phyloP scores from a whole-genome alignment of 257 asterid genomes.

The Petunia axillaris region DNA sequence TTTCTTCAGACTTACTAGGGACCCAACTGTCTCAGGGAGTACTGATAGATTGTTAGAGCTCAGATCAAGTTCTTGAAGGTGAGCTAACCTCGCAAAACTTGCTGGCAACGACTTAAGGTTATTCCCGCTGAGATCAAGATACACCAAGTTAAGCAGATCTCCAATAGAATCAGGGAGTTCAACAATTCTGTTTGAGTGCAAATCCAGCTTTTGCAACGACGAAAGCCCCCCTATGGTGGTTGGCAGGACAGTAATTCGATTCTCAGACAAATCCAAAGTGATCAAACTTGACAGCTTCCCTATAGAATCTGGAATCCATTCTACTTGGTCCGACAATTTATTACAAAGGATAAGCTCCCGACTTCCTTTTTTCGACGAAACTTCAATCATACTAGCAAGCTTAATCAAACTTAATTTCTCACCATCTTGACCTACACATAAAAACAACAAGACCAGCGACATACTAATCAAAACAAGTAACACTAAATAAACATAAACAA shows the following conservation, averaged over 20 bases:
- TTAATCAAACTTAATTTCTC: constrained; percentile 77
- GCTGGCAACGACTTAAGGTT: constrained; percentile 66
- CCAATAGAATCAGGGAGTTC: constrained; percentile 76
- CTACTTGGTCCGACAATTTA: constrained; percentile 73
- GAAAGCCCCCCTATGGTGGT: constrained; percentile 67
- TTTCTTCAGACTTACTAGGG: constrained; percentile 63
- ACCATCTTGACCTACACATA: constrained; percentile 68
- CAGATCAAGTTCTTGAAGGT: constrained; percentile 74
- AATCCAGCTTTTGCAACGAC: constrained; percentile 63
- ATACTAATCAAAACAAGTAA: constrained; percentile 22
- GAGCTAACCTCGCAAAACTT: constrained; percentile 54
- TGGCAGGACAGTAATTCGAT: constrained; percentile 67
- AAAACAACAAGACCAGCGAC: constrained; percentile 30
- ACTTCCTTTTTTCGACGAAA: constrained; percentile 76
- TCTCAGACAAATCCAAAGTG: constrained; percentile 74
- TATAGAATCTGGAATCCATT: constrained; percentile 95
- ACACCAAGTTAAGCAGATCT: constrained; percentile 67
- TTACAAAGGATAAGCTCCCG: constrained; percentile 58
- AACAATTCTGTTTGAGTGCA: constrained; percentile 56
- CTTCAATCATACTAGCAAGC: constrained; percentile 81
- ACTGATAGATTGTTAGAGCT: constrained; percentile 70
- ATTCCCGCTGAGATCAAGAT: constrained; percentile 71
- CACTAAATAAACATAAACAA: constrained; percentile 8
- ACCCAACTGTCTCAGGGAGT: constrained; percentile 78
- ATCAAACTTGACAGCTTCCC: constrained; percentile 76